Percentiles rank a stretch among this genome's conserved stretches.
Evolutionary conservation across 345 rosid genomes (phyloP).

Genomic region (Populus nigra): DNA sequence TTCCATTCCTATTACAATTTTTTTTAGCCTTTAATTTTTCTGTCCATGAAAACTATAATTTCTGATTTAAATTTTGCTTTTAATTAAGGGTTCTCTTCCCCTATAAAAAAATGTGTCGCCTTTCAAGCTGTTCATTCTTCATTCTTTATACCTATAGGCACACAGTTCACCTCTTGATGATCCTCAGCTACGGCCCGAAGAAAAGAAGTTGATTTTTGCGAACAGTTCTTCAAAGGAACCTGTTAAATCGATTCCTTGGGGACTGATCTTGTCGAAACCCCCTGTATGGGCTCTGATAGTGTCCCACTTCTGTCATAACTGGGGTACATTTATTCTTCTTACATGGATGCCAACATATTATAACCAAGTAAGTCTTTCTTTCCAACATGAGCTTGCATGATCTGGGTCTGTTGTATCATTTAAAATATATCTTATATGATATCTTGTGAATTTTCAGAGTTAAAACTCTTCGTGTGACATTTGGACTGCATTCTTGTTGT

Average conservation of each 20-base stretch:
- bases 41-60: not conserved
- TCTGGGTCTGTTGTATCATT: not conserved
- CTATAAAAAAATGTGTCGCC: not conserved
- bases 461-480: not conserved
- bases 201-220: constrained; percentile 59
- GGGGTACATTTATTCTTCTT: constrained; percentile 93
- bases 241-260: constrained; percentile 81
- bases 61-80: not conserved
- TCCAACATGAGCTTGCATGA: not conserved
- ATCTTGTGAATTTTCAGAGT: not conserved
- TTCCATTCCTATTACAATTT: not conserved
- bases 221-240: constrained; percentile 59
- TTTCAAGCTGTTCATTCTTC: not conserved
- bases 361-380: constrained; percentile 58
- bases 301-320: constrained; percentile 88
- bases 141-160: constrained; percentile 47
- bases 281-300: constrained; percentile 88
- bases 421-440: not conserved
- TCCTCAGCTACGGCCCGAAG: constrained; percentile 60
- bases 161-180: constrained; percentile 83
- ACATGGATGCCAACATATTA: constrained; percentile 99
- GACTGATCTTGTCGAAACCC: constrained; percentile 68
- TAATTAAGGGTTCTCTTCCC: not conserved
- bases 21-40: not conserved
- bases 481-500: not conserved